Conservation (phyloP, 2,329 filamentous ascomycete genomes). For the Sporothrix sp. region DNA sequence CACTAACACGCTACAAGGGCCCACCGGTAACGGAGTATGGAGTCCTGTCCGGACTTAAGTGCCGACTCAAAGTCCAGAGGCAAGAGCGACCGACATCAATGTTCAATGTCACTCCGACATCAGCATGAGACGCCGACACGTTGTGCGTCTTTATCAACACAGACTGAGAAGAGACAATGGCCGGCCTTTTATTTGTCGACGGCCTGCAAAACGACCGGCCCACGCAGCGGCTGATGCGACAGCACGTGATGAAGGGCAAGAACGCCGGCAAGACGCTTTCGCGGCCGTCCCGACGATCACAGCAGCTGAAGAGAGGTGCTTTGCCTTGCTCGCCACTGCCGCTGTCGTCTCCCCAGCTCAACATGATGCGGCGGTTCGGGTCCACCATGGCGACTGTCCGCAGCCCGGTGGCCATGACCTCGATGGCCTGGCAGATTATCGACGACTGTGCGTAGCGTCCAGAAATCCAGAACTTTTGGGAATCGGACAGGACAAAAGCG, state of each 20-base stretch:
- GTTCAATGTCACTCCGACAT: background rate
- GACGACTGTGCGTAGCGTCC: background rate
- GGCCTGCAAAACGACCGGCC: background rate
- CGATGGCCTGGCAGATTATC: background rate
- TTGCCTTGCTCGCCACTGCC: too few relatives aligned
- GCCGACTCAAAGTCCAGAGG: too few relatives aligned
- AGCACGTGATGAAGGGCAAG: background rate
- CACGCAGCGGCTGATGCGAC: background rate
- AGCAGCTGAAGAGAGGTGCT: background rate
- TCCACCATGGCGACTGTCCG: background rate
- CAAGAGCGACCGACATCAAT: background rate
- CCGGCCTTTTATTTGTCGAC: background rate
- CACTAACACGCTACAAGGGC: too few relatives aligned
- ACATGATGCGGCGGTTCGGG: background rate
- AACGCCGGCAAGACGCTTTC: background rate
- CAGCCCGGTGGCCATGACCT: background rate
- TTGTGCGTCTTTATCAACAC: background rate
- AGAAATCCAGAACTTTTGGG: too few relatives aligned
- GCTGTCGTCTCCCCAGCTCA: background rate
- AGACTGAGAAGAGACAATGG: background rate
- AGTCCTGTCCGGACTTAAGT: too few relatives aligned
- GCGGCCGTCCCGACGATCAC: background rate
- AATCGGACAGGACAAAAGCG: too few relatives aligned
- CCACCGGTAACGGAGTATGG: too few relatives aligned
- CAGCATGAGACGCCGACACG: background rate